Evolutionary conservation across 805 yeast genomes (phyloP).

Genomic region (Cyberlindnera xylosilytica): DNA sequence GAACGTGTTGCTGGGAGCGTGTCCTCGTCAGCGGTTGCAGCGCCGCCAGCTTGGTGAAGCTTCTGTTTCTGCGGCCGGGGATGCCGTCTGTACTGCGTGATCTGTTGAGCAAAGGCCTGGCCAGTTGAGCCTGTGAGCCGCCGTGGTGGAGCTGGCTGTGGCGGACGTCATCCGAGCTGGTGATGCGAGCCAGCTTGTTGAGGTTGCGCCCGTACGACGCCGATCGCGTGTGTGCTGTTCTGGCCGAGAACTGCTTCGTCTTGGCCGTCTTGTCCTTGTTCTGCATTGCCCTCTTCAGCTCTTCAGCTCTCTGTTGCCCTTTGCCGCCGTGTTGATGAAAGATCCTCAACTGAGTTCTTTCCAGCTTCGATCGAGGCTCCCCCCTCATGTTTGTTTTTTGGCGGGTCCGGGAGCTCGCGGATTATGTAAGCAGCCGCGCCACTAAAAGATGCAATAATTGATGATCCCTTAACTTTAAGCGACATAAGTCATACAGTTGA

Average conservation of each 20-base stretch:
- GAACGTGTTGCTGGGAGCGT: conserved; percentile 19
- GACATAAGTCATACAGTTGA: no score
- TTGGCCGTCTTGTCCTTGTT: conserved; percentile 15
- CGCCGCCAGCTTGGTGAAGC: conserved; percentile 22
- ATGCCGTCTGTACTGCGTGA: conserved; percentile 25
- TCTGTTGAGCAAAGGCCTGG: conserved; percentile 23
- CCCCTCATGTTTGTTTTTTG: no score
- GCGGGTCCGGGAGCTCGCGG: no score
- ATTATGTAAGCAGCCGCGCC: no score
- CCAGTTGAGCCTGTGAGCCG: conserved; percentile 4
- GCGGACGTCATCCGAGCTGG: conserved; percentile 20
- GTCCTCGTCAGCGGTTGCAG: conserved; percentile 25
- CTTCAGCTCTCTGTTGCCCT: no score
- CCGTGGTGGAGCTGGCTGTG: not conserved
- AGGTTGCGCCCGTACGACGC: conserved; percentile 27
- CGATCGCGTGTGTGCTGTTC: conserved; percentile 21
- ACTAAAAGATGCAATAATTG: no score
- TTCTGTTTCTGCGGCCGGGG: conserved; percentile 16
- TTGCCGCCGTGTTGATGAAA: no score
- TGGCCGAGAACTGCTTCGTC: conserved; percentile 23
- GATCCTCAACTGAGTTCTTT: no score
- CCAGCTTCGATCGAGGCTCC: no score
- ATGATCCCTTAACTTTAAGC: no score
- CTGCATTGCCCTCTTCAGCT: conserved; percentile 8
- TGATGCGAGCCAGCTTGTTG: conserved; percentile 22